phyloP scores from a whole-genome alignment of 1,284 basidiomycete species.

The Fistulinella staudtii region DNA sequence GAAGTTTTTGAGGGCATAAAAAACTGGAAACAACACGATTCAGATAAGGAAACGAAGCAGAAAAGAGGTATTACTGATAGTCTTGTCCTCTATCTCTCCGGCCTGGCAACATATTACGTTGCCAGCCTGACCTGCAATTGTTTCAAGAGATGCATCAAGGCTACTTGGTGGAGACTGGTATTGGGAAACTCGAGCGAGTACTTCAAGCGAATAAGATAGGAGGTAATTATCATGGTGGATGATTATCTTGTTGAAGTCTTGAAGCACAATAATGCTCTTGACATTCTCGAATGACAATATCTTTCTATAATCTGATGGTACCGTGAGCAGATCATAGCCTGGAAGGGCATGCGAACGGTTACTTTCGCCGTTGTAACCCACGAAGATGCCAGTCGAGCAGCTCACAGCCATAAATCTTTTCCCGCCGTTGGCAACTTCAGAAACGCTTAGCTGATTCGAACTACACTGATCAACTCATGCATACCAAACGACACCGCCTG shows the following conservation, averaged over 20 bases:
- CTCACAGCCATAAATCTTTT: constrained; percentile 59
- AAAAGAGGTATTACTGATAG: constrained; percentile 43
- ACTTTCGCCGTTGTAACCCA: constrained; percentile 50
- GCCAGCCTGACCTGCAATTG: constrained; percentile 46
- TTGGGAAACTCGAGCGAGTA: constrained; percentile 54
- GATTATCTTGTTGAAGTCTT: constrained; percentile 61
- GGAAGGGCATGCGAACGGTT: constrained; percentile 22
- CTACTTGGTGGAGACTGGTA: constrained; percentile 43
- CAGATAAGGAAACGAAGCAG: constrained; percentile 2
- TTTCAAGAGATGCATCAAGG: constrained; percentile 55
- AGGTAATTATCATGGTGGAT: constrained; percentile 58
- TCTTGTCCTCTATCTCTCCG: constrained; percentile 48
- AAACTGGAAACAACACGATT: constrained; percentile 41
- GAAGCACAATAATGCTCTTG: constrained; percentile 52
- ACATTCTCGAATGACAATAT: constrained; percentile 49
- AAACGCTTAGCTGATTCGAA: constrained; percentile 1
- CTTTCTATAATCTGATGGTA: constrained; percentile 48
- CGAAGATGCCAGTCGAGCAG: constrained; percentile 63
- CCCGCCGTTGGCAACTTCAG: constrained; percentile 39
- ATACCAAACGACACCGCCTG: constrained; percentile 62
- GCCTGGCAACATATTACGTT: constrained; percentile 58
- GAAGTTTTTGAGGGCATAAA: constrained; percentile 62
- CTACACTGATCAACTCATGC: constrained; percentile 19
- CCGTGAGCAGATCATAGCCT: constrained; percentile 1
- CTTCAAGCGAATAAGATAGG: constrained; percentile 64